phyloP scores from a whole-genome alignment of 805 yeast species.

The Ascoidea asiatica region DNA sequence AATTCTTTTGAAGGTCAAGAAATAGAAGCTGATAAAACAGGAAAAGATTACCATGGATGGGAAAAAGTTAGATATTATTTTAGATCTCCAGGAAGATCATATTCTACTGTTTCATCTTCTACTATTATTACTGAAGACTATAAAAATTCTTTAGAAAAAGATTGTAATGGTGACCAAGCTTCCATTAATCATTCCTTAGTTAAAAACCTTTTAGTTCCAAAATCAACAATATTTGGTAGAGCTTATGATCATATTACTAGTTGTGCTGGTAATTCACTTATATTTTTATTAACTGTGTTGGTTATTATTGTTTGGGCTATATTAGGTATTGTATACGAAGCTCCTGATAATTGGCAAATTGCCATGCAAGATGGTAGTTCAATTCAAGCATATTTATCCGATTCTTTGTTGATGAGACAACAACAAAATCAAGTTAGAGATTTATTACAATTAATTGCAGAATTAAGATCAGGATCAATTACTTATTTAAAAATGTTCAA shows the following conservation, averaged over 20 bases:
- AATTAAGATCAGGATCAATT: slow-evolving; percentile 17
- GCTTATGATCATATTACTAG: slow-evolving; percentile 15
- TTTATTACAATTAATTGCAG: slow-evolving; percentile 16
- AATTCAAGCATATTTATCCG: slow-evolving; percentile 25
- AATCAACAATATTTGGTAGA: slow-evolving; percentile 10
- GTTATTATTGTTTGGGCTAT: slow-evolving; percentile 17
- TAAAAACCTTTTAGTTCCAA: not conserved
- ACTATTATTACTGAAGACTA: not conserved
- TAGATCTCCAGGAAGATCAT: not conserved
- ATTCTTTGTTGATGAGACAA: slow-evolving; percentile 26
- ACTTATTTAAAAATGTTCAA: slow-evolving; percentile 10
- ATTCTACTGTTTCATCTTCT: not conserved
- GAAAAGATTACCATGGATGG: not conserved
- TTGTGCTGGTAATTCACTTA: slow-evolving; percentile 16
- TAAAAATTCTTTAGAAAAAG: not conserved
- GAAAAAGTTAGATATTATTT: not conserved
- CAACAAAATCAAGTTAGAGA: slow-evolving; percentile 18
- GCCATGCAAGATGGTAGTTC: slow-evolving; percentile 29
- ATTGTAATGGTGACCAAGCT: not conserved
- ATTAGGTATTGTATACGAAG: slow-evolving; percentile 17
- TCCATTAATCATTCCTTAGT: no score
- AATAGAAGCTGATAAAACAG: no score
- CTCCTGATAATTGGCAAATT: slow-evolving; percentile 24
- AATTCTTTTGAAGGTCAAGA: no score
- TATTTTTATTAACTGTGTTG: slow-evolving; percentile 17